Conservation (phyloP, 2,329 filamentous ascomycete genomes). For the Calonectria henricotiae region DNA sequence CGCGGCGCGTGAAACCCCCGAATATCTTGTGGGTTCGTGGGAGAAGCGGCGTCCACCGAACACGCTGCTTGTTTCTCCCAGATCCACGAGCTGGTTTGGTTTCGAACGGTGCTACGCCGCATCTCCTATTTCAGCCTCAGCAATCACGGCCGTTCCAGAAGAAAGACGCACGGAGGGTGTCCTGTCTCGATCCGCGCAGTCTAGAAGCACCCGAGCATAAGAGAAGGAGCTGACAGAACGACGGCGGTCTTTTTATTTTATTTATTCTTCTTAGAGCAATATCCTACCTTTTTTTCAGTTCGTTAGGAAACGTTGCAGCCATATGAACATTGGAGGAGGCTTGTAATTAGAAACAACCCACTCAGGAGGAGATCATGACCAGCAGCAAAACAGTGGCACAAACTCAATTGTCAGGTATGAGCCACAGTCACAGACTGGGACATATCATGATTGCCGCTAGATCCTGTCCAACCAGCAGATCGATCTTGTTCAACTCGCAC, state of each 20-base stretch:
- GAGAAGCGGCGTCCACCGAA: not conserved
- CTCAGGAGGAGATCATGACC: conserved; percentile 28
- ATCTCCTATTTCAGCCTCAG: conserved; percentile 19
- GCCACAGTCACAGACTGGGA: not conserved
- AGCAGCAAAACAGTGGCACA: conserved; percentile 17
- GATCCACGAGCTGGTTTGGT: conserved; percentile 20
- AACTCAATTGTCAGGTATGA: conserved; percentile 10
- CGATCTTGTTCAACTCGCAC: conserved; percentile 11
- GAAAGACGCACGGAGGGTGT: not conserved
- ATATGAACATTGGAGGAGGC: conserved; percentile 15
- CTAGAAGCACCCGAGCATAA: conserved; percentile 6
- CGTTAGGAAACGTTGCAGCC: conserved; percentile 16
- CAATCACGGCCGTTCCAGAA: conserved; percentile 14
- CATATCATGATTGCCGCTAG: conserved; percentile 9
- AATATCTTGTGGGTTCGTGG: conserved; percentile 24
- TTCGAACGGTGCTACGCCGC: conserved; percentile 10
- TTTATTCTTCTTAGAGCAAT: conserved; percentile 6
- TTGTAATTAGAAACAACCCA: conserved; percentile 30
- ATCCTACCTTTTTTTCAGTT: conserved; percentile 7
- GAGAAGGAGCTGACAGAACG: not conserved
- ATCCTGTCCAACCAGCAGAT: conserved; percentile 25
- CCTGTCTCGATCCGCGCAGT: not conserved
- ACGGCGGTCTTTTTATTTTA: not conserved
- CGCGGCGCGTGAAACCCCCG: conserved; percentile 24
- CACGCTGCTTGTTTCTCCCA: not conserved